These are phyloP conservation scores for Tilletiopsis washingtonensis DNA, from an alignment of 1,284 basidiomycete species.

Conservation along the genomic window DNA sequence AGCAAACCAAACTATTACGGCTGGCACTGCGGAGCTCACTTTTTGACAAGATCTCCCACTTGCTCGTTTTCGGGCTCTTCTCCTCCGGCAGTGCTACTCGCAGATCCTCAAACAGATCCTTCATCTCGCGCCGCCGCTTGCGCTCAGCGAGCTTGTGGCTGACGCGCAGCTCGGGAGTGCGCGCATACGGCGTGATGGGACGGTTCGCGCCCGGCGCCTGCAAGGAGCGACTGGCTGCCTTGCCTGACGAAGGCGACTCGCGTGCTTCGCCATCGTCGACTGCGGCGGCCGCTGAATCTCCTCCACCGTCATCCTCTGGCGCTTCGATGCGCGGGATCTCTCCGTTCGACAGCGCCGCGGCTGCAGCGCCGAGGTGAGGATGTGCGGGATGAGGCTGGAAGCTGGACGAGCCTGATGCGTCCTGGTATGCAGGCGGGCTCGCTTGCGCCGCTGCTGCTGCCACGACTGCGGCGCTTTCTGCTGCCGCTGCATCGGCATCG, in stretches of 20 bases:
- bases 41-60: slow-evolving; percentile 41
- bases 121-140: slow-evolving; percentile 45
- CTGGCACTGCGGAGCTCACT: too few relatives aligned
- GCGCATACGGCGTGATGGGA: slow-evolving; percentile 41
- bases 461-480: too few relatives aligned
- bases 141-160: slow-evolving; percentile 46
- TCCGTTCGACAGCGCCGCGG: slow-evolving; percentile 36
- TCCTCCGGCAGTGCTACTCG: slow-evolving; percentile 39
- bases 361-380: slow-evolving; percentile 12
- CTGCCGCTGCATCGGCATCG: too few relatives aligned
- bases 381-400: neutral
- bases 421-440: too few relatives aligned
- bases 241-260: neutral
- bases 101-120: slow-evolving; percentile 45
- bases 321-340: slow-evolving; percentile 15
- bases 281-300: neutral
- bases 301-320: slow-evolving; percentile 2
- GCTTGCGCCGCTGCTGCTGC: too few relatives aligned
- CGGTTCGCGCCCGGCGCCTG: slow-evolving; percentile 15
- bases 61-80: slow-evolving; percentile 41
- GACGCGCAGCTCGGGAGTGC: slow-evolving; percentile 39
- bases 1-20: too few relatives aligned
- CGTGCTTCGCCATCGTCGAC: neutral
- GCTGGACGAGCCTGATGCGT: too few relatives aligned
- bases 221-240: neutral